A percentile compares a stretch with the other conserved stretches of the same genome.
Conservation (phyloP, 345 rosid species). For the Cardamine chenopodiifolia region DNA sequence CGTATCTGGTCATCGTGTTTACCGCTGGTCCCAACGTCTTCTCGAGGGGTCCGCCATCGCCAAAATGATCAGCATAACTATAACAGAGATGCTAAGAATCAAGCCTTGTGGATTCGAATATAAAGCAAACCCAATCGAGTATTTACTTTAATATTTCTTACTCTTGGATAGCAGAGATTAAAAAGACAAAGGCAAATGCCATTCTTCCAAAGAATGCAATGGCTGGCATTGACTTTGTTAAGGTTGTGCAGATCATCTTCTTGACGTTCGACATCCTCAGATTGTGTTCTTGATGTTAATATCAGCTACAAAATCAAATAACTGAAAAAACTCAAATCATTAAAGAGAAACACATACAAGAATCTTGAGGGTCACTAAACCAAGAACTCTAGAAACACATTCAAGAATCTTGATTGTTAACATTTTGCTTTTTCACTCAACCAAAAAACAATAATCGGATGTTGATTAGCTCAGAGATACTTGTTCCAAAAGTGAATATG, state of each 20-base stretch:
- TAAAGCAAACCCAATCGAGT: background rate
- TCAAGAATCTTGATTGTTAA: too few relatives aligned
- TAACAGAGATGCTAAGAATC: background rate
- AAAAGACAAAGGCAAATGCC: conserved; percentile 39
- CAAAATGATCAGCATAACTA: conserved; percentile 43
- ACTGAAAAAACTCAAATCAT: background rate
- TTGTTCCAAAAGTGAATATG: conserved; percentile 20
- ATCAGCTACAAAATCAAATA: background rate
- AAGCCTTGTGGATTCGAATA: background rate
- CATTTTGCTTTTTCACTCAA: too few relatives aligned
- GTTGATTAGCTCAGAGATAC: conserved; percentile 30
- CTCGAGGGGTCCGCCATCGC: conserved; percentile 41
- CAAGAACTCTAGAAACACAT: too few relatives aligned
- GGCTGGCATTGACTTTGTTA: conserved; percentile 41
- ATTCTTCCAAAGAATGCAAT: conserved; percentile 42
- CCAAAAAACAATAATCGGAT: conserved; percentile 1
- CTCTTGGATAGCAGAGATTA: conserved; percentile 43
- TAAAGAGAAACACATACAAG: background rate
- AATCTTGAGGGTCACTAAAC: conserved; percentile 1
- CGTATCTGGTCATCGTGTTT: conserved; percentile 27
- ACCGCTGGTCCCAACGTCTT: conserved; percentile 39
- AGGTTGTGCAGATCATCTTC: conserved; percentile 20
- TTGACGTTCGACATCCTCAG: conserved; percentile 19
- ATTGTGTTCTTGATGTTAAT: conserved; percentile 15
- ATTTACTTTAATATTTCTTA: conserved; percentile 6